Evolutionary conservation across 1,284 basidiomycete species (phyloP).

Genomic region (Taiwanofungus camphoratus): DNA sequence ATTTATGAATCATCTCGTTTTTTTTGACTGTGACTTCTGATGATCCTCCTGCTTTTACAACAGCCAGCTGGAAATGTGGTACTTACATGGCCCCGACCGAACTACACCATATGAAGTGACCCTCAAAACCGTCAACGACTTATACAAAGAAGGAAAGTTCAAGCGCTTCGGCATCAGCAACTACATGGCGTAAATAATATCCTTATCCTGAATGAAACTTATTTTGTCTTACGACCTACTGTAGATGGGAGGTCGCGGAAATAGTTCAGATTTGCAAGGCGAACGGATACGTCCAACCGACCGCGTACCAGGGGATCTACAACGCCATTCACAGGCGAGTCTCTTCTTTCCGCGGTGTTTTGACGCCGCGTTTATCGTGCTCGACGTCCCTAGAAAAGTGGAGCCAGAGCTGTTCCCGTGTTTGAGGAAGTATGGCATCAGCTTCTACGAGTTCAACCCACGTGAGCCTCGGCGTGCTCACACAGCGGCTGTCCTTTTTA

Average conservation of each 20-base stretch:
- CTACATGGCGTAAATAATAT: conserved; percentile 36
- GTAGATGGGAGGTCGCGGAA: conserved; percentile 57
- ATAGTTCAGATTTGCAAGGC: conserved; percentile 51
- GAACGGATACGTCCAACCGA: conserved; percentile 56
- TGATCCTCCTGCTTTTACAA: too few relatives aligned
- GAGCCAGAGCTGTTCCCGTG: conserved; percentile 62
- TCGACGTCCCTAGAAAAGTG: conserved; percentile 35
- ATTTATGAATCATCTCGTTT: too few relatives aligned
- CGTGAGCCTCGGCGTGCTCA: too few relatives aligned
- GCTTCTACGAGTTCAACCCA: conserved; percentile 56
- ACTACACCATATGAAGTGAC: conserved; percentile 42
- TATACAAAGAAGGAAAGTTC: conserved; percentile 43
- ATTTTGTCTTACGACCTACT: too few relatives aligned
- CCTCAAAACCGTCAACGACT: conserved; percentile 41
- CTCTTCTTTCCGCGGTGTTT: too few relatives aligned
- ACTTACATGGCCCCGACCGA: conserved; percentile 52
- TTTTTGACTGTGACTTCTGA: too few relatives aligned
- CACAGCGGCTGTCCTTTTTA: too few relatives aligned
- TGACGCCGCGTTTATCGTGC: not conserved
- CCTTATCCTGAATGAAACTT: too few relatives aligned
- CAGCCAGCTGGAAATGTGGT: conserved; percentile 41
- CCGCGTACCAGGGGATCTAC: conserved; percentile 65
- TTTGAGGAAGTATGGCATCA: conserved; percentile 55
- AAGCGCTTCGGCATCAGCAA: conserved; percentile 48
- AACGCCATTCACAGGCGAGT: conserved; percentile 48